Evolutionary conservation across 2,329 filamentous ascomycete species (phyloP), one percentile per base, ranked within the genome.

Genomic region (Fusarium clavum): DNA sequence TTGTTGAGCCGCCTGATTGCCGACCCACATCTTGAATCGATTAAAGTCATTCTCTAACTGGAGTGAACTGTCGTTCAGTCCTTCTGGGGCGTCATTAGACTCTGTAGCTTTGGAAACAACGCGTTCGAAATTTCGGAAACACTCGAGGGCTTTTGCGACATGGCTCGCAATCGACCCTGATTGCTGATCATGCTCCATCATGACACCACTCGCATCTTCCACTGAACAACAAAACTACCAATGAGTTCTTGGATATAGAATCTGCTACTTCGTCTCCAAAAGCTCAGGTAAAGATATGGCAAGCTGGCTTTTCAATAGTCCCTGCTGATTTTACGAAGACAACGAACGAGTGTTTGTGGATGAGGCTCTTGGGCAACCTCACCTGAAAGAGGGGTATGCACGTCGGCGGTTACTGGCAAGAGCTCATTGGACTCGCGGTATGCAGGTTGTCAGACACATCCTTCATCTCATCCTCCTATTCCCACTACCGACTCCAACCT

Each of bases 1-100:
- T 7, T 53, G 58, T 1, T 75, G 52, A 3, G 74, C 74, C 20
- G 56, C 67, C 6, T 70, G 54, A 16, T 73, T 73, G 0, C 65
- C 70, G 0, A 41, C 29, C 74, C 72, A 76, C n/a, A 76, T 64
- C n/a, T 66, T 70, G 52, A 75, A 67, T 1, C 74, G 67, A 0
- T 9, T 22, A 0, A 46, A 43, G 2, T 64, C 41, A 7, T 70
- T 57, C 6, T 57, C 40, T 0, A 56, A n/a, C 1, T 1, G 8
- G 2, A 27, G 0, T 2, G 3, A 1, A 0, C 47, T 4, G 1
- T 27, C 7, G 0, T 3, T 8, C 0, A n/a, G 3, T 11, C 27
- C 11, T 9, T 51, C 32, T 12, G 3, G 18, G 25, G 1, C 3
- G 2, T 6, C 1, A 4, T 9, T 16, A 4, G 4, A 10, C 4